Conservation (phyloP, 352 stramenopile genomes). For the Pythium vanterpoolii region DNA sequence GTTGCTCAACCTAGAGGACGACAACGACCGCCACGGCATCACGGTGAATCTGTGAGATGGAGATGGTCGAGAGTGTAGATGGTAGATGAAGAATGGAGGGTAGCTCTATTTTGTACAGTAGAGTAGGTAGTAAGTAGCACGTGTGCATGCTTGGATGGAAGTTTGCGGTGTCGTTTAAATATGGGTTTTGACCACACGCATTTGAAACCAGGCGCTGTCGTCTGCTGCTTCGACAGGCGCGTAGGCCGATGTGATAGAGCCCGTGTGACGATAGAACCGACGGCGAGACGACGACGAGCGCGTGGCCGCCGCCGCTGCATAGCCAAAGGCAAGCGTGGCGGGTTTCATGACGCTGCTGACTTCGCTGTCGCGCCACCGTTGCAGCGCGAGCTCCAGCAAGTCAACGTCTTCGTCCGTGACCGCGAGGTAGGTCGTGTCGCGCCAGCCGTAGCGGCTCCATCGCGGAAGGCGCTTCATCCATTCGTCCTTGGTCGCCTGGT, state of each 20-base stretch:
- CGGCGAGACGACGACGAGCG: conserved; percentile 29
- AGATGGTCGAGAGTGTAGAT: not conserved
- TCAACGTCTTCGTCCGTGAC: conserved; percentile 36
- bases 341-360: conserved; percentile 14
- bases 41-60: conserved; percentile 34
- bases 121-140: not conserved
- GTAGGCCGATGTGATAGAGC: not conserved
- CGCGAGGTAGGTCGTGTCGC: conserved; percentile 42
- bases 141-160: not conserved
- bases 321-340: conserved; percentile 11
- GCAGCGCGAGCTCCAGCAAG: conserved; percentile 34
- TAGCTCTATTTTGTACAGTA: conserved; percentile 28
- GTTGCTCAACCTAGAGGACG: conserved; percentile 32
- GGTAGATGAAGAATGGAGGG: not conserved
- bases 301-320: conserved; percentile 17
- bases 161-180: conserved; percentile 19
- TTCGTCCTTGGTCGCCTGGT: conserved; percentile 40
- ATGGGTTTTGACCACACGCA: conserved; percentile 23
- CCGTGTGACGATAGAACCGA: conserved; percentile 53
- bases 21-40: conserved; percentile 15
- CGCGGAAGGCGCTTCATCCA: conserved; percentile 66
- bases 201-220: conserved; percentile 17
- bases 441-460: conserved; percentile 74
- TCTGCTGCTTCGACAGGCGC: not conserved
- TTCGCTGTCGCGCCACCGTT: conserved; percentile 34